Conservation (phyloP, 2,329 filamentous ascomycete genomes). For the Hypoxylon sp. region DNA sequence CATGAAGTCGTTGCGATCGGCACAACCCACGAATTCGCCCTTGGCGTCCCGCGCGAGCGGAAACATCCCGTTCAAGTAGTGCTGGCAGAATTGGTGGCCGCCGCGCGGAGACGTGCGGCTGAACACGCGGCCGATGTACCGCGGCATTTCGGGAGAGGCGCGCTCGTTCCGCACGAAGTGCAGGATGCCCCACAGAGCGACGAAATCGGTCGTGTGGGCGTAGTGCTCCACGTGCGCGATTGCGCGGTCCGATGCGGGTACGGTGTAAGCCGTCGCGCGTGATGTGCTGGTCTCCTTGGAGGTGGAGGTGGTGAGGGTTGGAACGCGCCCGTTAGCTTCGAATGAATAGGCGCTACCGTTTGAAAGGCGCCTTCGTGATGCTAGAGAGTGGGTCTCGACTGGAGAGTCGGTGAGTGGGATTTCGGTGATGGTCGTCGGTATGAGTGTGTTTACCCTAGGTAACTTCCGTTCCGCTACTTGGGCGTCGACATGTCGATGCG, state of each 20-base stretch:
- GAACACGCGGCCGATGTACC: constrained; percentile 75
- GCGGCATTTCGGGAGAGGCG: constrained; percentile 64
- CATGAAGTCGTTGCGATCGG: constrained; percentile 72
- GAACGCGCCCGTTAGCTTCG: constrained; percentile 47
- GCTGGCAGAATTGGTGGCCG: constrained; percentile 73
- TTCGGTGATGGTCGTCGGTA: constrained; percentile 57
- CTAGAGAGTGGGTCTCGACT: constrained; percentile 45
- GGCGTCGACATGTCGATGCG: constrained; percentile 67
- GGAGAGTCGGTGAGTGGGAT: constrained; percentile 54
- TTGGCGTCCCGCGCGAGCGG: constrained; percentile 62
- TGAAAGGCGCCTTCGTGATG: constrained; percentile 35
- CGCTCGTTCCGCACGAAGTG: constrained; percentile 71
- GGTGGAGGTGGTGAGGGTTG: constrained; percentile 57
- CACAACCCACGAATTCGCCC: constrained; percentile 60
- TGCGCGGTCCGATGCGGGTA: constrained; percentile 62
- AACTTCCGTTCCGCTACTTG: constrained; percentile 59
- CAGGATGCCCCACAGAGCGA: constrained; percentile 80
- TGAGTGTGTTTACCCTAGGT: constrained; percentile 53
- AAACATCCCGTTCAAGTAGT: constrained; percentile 75
- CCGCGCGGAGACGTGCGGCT: constrained; percentile 65
- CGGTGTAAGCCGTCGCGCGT: constrained; percentile 35
- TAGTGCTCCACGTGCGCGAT: constrained; percentile 86
- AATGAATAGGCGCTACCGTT: constrained; percentile 33
- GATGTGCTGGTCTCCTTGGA: constrained; percentile 40
- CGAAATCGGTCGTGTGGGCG: constrained; percentile 80